phyloP scores from a whole-genome alignment of 768 basidiomycete species.

The Mycena capillaripes region DNA sequence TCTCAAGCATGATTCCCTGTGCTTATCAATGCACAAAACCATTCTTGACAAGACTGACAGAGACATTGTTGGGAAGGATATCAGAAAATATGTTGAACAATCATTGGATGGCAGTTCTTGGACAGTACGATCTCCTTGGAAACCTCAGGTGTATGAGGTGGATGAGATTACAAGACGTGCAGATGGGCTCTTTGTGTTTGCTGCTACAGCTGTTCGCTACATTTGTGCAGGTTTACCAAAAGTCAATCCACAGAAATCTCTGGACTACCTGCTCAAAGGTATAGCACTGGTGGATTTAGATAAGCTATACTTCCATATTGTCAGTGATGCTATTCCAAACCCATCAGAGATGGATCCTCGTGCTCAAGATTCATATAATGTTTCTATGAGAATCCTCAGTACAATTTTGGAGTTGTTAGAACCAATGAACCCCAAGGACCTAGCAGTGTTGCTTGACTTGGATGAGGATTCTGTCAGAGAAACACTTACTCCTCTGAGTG shows the following conservation, averaged over 20 bases:
- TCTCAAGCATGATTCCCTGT: background rate
- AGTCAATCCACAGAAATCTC: background rate
- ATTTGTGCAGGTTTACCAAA: background rate
- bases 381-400: background rate
- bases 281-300: background rate
- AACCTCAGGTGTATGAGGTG: background rate
- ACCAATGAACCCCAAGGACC: background rate
- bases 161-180: background rate
- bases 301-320: background rate
- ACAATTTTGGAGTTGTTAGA: slow-evolving; percentile 4
- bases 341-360: background rate
- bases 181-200: slow-evolving; percentile 13
- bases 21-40: background rate
- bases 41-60: background rate
- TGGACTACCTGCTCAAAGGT: background rate
- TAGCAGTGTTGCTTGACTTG: too few species aligned
- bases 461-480: too few species aligned
- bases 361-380: background rate
- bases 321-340: slow-evolving; percentile 3
- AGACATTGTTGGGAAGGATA: background rate
- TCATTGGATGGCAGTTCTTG: slow-evolving; percentile 2
- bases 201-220: slow-evolving; percentile 13
- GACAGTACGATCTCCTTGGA: background rate
- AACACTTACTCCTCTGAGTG: too few species aligned
- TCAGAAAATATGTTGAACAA: background rate